Percentiles rank a stretch among this genome's conserved stretches.
Conservation (phyloP, 1,284 basidiomycete genomes). For the Taiwanofungus camphoratus region DNA sequence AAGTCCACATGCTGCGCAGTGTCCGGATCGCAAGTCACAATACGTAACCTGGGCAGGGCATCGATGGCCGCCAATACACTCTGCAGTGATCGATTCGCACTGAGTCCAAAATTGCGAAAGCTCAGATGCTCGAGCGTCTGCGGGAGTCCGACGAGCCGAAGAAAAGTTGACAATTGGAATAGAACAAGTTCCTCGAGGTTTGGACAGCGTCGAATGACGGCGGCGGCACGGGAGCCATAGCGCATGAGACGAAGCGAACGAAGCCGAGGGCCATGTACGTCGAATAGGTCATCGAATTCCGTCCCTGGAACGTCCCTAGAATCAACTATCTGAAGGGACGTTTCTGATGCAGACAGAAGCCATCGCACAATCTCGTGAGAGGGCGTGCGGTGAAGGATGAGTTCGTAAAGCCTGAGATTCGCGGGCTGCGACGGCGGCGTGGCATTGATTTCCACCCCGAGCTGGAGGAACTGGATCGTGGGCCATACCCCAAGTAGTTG, state of each 20-base stretch:
- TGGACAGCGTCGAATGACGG: conserved; percentile 33
- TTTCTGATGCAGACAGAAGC: conserved; percentile 33
- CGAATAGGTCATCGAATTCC: conserved; percentile 24
- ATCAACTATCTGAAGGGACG: conserved; percentile 35
- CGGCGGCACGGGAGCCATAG: conserved; percentile 27
- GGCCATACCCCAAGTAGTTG: conserved; percentile 38
- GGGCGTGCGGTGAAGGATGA: conserved; percentile 33
- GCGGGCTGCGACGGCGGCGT: conserved; percentile 23
- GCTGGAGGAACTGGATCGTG: conserved; percentile 32
- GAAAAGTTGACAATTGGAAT: conserved; percentile 30
- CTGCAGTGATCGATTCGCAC: conserved; percentile 21
- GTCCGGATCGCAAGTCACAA: conserved; percentile 33
- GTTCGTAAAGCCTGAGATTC: conserved; percentile 33
- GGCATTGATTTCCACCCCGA: conserved; percentile 35
- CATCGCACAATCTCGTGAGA: conserved; percentile 28
- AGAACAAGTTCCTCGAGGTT: conserved; percentile 38
- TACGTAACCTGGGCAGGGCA: conserved; percentile 30
- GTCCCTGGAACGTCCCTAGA: conserved; percentile 32
- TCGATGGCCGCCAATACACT: conserved; percentile 31
- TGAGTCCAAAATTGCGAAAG: conserved; percentile 30
- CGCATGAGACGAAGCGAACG: conserved; percentile 39
- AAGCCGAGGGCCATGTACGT: conserved; percentile 27
- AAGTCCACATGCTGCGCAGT: conserved; percentile 22
- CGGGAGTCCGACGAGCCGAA: conserved; percentile 31
- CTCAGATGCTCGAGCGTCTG: conserved; percentile 34